A percentile compares a stretch with the other conserved stretches of the same genome.
Conservation (phyloP, 2,329 filamentous ascomycete genomes). For the Ceratocystis cacaofunesta region DNA sequence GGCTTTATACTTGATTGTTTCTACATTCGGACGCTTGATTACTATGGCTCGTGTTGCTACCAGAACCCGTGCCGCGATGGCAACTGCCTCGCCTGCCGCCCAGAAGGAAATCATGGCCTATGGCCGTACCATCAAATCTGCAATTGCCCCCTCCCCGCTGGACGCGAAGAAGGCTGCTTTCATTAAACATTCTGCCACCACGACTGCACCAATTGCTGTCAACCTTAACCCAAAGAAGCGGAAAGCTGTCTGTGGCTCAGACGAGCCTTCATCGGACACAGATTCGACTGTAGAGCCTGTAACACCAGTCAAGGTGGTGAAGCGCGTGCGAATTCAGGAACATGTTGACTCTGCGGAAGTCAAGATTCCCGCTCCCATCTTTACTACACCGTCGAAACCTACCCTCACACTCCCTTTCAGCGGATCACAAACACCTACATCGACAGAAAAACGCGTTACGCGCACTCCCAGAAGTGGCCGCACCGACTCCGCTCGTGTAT, state of each 20-base stretch:
- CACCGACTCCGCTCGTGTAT: conserved; percentile 12
- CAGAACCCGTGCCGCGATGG: conserved; percentile 13
- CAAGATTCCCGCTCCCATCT: conserved; percentile 5
- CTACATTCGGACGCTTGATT: background rate
- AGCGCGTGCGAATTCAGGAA: conserved; percentile 16
- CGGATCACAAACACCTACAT: conserved; percentile 8
- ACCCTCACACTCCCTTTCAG: background rate
- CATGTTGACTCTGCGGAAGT: conserved; percentile 11
- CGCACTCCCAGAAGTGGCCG: conserved; percentile 17
- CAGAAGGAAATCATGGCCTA: conserved; percentile 13
- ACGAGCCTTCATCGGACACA: conserved; percentile 20
- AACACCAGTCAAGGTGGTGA: conserved; percentile 14
- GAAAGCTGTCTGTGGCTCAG: conserved; percentile 24
- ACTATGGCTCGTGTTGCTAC: conserved; percentile 16
- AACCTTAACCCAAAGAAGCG: conserved; percentile 25
- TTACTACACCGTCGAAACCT: conserved; percentile 11
- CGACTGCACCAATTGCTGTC: conserved; percentile 12
- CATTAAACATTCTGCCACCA: background rate
- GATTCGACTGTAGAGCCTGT: background rate
- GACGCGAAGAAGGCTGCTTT: conserved; percentile 24
- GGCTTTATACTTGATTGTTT: background rate
- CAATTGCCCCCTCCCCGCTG: conserved; percentile 16
- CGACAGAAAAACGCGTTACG: conserved; percentile 12
- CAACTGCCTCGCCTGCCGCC: conserved; percentile 10
- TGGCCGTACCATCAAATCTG: conserved; percentile 19